phyloP scores from a whole-genome alignment of 305 asterid genomes.

The Solanum hybrid region DNA sequence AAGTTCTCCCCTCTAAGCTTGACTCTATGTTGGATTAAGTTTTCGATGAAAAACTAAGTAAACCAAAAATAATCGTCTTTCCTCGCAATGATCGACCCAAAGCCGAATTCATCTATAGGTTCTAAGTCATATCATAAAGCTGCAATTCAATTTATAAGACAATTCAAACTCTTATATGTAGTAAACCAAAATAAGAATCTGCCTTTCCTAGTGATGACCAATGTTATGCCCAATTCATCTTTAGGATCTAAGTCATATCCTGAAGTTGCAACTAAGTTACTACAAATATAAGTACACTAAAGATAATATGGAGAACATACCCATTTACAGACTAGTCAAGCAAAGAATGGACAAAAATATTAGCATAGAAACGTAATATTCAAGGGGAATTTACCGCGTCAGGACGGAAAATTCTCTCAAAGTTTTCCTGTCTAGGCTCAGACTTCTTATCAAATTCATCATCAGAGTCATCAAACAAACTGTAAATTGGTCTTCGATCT shows the following conservation, averaged over 20 bases:
- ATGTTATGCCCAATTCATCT: neutral
- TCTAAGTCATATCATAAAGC: neutral
- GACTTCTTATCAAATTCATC: constrained; percentile 55
- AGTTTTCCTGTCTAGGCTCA: constrained; percentile 32
- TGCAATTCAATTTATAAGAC: neutral
- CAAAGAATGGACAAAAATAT: neutral
- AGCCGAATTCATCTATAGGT: neutral
- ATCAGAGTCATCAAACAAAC: constrained; percentile 70
- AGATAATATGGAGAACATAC: neutral
- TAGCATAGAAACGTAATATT: neutral
- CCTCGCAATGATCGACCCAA: neutral
- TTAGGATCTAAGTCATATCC: neutral
- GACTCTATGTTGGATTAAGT: neutral
- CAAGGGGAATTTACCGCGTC: constrained; percentile 42
- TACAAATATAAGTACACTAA: neutral
- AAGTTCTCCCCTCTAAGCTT: neutral
- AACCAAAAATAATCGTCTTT: neutral
- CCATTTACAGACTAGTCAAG: neutral
- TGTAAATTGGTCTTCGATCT: constrained; percentile 72
- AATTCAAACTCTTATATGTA: neutral
- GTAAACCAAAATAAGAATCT: neutral
- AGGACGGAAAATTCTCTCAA: constrained; percentile 55
- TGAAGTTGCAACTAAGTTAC: neutral
- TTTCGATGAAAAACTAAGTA: neutral
- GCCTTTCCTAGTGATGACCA: neutral